Evolutionary conservation across 306 rosid species (phyloP).

Genomic region (Hylodesmum podocarpum): DNA sequence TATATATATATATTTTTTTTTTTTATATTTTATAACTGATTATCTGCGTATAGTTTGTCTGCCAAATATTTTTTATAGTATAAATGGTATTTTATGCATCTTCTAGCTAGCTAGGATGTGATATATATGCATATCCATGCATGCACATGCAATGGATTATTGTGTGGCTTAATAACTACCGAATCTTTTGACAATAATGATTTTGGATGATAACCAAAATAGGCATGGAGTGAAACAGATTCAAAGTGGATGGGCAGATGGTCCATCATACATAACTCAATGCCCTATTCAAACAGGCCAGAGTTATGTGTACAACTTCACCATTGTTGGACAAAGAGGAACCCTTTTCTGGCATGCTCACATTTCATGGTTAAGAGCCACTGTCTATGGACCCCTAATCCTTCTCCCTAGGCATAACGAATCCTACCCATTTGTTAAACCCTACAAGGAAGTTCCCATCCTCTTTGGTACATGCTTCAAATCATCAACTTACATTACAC

Average conservation of each 20-base stretch:
- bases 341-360: constrained; percentile 77
- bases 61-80: too few species aligned
- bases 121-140: too few species aligned
- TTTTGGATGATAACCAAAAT: constrained; percentile 7
- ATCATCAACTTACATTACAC: neutral
- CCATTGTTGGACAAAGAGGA: constrained; percentile 67
- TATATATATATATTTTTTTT: too few species aligned
- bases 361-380: constrained; percentile 67
- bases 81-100: neutral
- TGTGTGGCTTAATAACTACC: neutral
- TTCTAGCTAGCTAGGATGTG: neutral
- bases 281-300: constrained; percentile 65
- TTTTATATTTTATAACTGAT: too few species aligned
- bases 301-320: constrained; percentile 70
- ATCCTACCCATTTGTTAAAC: constrained; percentile 61
- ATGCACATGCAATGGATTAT: constrained; percentile 9
- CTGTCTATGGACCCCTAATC: constrained; percentile 66
- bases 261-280: constrained; percentile 72
- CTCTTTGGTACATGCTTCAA: constrained; percentile 44
- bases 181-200: neutral
- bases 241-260: constrained; percentile 71
- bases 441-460: constrained; percentile 59
- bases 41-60: too few species aligned
- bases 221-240: constrained; percentile 77
- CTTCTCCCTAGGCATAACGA: constrained; percentile 51